Base-by-base conservation (phyloP, 2,329 filamentous ascomycete genomes). In the Aspergillus texensis region DNA sequence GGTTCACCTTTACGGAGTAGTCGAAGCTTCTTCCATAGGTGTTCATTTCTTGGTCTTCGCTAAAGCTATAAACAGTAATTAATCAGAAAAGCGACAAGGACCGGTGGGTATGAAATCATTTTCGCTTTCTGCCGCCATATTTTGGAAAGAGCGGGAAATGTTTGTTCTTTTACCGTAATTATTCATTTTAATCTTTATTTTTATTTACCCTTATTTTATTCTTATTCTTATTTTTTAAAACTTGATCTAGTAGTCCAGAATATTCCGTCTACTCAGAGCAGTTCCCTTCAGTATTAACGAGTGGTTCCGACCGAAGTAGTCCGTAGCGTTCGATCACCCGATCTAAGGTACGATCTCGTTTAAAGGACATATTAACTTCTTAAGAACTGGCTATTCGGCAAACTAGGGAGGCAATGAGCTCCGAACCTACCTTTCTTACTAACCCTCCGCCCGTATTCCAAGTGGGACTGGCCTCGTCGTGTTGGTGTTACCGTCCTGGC, bases 221-320 rank as follows among this genome's bases (percentile, higher is more conserved):
- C 26, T 28, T 28, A 28, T 28, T 28, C 26, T 28, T 28, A 8
- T 34, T 34, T 32, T 34, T 34, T 34, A 10, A 34, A 34, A 12
- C 32, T 34, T 34, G 32, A 34, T 12, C 32, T 34, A 34, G 26
- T 28, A 28, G 26, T 28, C 26, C 26, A 28, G 26, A 28, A 28
- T 28, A 6, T 28, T 28, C 26, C 26, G 5, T 28, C 26, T 28
- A 28, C 26, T 28, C 26, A 1, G 6, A 28, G 26, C 26, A 28
- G 6, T 28, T 28, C 26, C 26, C 26, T 28, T 28, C 26, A 28
- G 26, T 28, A 28, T 28, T 28, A 48, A 30, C 19, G 34, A 41
- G 41, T 55, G 50, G 50, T 46, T 41, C 50, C 24, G 36, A 30
- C 58, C 34, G 58, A 45, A 41, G 46, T 28, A 46, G 19, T n/a